Evolutionary conservation across 805 yeast genomes (phyloP).

Genomic region (Saccharomycopsis capsularis): DNA sequence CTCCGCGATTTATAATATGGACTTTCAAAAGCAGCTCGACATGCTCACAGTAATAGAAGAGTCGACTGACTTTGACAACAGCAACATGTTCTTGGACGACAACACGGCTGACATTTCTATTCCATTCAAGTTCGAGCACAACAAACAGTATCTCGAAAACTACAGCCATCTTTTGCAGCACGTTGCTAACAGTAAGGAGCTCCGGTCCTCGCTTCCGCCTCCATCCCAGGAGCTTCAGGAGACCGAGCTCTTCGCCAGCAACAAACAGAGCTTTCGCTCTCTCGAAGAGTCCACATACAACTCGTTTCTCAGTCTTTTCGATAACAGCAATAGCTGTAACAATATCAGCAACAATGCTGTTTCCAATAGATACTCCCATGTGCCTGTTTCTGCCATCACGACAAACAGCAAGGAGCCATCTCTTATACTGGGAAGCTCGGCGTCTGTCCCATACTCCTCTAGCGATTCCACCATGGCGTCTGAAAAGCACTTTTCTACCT

Average conservation of each 20-base stretch:
- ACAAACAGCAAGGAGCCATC: not conserved
- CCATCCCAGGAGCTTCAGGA: too few species aligned
- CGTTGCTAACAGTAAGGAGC: not conserved
- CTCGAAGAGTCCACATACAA: slow-evolving; percentile 19
- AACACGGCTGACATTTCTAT: not conserved
- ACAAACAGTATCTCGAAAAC: not conserved
- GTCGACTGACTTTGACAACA: slow-evolving; percentile 12
- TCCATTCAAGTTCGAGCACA: too few species aligned
- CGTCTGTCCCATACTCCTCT: not conserved
- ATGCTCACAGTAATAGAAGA: slow-evolving; percentile 17
- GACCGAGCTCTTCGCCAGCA: not conserved
- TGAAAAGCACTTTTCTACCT: not conserved
- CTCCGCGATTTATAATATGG: too few species aligned
- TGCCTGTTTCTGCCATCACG: not conserved
- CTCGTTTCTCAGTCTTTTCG: slow-evolving; percentile 16
- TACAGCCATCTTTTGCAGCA: not conserved
- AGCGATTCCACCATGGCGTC: not conserved
- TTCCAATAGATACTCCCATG: not conserved
- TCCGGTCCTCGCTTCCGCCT: not conserved
- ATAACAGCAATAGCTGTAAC: not conserved
- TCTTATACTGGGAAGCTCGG: not conserved
- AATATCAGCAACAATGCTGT: not conserved
- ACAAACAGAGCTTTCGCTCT: not conserved
- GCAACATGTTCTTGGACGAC: slow-evolving; percentile 10
- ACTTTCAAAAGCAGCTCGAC: slow-evolving; percentile 11